Base-by-base conservation (phyloP, 805 yeast genomes). In the Wickerhamiella musiphila region DNA sequence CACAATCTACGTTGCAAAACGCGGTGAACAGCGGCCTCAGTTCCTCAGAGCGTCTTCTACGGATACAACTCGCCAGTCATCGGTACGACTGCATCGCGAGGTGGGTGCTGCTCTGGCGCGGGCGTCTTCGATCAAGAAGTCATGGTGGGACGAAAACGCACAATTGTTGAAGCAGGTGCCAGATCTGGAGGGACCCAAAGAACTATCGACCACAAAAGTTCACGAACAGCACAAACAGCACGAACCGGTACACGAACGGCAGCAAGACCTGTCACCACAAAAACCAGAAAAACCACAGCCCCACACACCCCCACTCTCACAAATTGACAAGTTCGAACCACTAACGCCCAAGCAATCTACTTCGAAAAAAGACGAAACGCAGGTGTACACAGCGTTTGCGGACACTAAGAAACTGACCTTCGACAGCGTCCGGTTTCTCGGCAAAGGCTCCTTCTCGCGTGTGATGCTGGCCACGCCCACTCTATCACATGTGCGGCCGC, bases 361-460 rank as follows among this genome's bases (percentile, higher is more conserved):
- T 22, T 12, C 22, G 18, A 9, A 18, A 17, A 17, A 7, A 17
- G 39, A 36, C 18, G 18, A 18, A 9, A 31, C 29, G 13, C 35
- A 36, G 22, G 39, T 36, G 9, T 36, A 36, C 23, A 33, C 31
- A 13, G 58, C 57, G 5, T 53, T 41, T 28, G 55, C 47, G 26
- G 19, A 37, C 19, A 37, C 40, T 32, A 32, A 30, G 26, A 41
- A 44, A 26, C 37, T 50, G 4, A 36, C 45, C 6, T 55, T 57
- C 56, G 41, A 48, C 13, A 47, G 51, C 21, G 31, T 53, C 18
- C 33, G 45, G 16, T 40, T 41, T 10, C 44, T 59, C 3, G 64
- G 64, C 4, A 45, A 54, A 17, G 64, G 64, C 5, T 55, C 62
- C n/a, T 59, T 59, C 36, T 44, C 53, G 19, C 44, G 48, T 26